Base-by-base conservation (phyloP, 2,329 filamentous ascomycete genomes). In the Pseudogymnoascus sp. region DNA sequence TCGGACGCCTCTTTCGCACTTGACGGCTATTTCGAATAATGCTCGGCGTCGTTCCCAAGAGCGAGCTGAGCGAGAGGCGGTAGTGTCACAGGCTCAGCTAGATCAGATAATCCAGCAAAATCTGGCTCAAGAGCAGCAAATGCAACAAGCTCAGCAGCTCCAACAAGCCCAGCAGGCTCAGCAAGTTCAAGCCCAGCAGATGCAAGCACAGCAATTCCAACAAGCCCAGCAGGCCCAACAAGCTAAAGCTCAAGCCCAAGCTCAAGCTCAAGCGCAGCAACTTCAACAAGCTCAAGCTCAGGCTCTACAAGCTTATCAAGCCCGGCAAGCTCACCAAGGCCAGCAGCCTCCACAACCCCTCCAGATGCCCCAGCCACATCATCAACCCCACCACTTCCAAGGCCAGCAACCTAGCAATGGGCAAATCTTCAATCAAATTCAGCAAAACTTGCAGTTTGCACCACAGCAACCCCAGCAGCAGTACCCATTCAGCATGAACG, bases 11-110 rank as follows among this genome's bases (percentile, higher is more conserved):
- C 49, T 55, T 55, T 55, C 49, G n/a, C 49, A 55, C 28, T 35
- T 55, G 28, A 33, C 7, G 11, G 49, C 49, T 1, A 55, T 55
- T 21, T 35, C 28, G 28, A 55, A 55, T 18, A 55, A 55, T 35
- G 49, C 49, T 55, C 49, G 49, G n/a, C 49, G 49, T n/a, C 49
- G 49, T 55, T 55, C 49, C 16, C 49, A 55, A 55, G 49, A 55
- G 49, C 49, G 49, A 55, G 49, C 49, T 55, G 49, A 55, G 49
- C 49, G 49, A 14, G 49, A 33, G 11, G 49, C 49, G 33, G 28
- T n/a, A 18, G 28, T 16, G n/a, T 28, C 25, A 28, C 49, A 55
- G 49, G 28, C 28, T 18, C 49, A 55, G 49, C 25, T 55, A 12
- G 49, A 55, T 18, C 49, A 55, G 9, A 55, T 33, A 55, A 55